Base-by-base conservation (phyloP, 176 grass and related monocot species). In the Bothriochloa decipiens region DNA sequence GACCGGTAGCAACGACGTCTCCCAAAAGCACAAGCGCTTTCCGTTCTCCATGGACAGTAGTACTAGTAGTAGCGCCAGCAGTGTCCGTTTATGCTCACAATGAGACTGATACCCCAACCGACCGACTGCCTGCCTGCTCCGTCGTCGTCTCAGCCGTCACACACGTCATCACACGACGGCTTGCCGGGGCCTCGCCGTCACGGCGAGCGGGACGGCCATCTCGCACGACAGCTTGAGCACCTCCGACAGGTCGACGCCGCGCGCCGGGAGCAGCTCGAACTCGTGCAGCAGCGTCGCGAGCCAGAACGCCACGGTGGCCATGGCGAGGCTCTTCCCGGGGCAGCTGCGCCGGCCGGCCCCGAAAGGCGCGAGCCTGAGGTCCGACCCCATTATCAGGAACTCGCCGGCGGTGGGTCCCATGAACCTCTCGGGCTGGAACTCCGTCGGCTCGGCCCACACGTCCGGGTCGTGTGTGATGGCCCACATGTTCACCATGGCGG, bases 401-500 rank as follows among this genome's bases (percentile, higher is more conserved):
- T 87, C 85, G 0, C 5, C 11, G 35, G 10, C 14, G 49, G 50
- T 1, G 2, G 82, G 5, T 0, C 42, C 89, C 2, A 74, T 1
- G 82, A 97, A 98, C 12, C 96, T 80, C 3, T 86, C 73, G 1
- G 96, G 96, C 0, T 49, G 42, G 17, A 98, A 98, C 69, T 88
- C 73, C 18, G 11, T 5, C 8, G 96, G 91, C 3, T 98, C 65
- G 0, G 69, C 57, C 96, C 96, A 98, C 29, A 95, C 74, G 3
- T 76, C 18, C 6, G 91, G 65, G 81, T 98, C 96, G 8, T 93
- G 96, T 3, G 93, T 86, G 2, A 98, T 95, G 89, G 93, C 91
- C 96, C 96, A 98, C 96, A 98, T 98, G 96, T 98, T 98, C 43
- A 98, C 96, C 93, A 98, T 95, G 3, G 93, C 92, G 0, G 93